A percentile compares a stretch with the other conserved stretches of the same genome.
Conservation (phyloP, 164 flowering plant genomes). For the Chloranthus sessilifolius region DNA sequence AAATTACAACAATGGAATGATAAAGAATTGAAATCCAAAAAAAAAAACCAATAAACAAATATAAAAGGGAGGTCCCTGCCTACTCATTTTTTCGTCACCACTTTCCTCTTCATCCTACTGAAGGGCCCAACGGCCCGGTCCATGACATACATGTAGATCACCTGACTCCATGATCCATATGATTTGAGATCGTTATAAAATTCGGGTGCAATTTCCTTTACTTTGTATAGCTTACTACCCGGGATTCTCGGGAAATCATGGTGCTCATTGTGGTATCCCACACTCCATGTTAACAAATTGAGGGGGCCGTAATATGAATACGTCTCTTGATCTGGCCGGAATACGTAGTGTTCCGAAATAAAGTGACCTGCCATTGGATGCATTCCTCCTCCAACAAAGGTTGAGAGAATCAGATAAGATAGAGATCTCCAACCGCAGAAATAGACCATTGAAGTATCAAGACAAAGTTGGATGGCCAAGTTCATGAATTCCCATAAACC, state of each 20-base stretch:
- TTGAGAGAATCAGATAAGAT: slow-evolving; percentile 76
- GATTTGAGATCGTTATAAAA: slow-evolving; percentile 59
- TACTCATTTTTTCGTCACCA: slow-evolving; percentile 47
- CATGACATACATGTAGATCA: slow-evolving; percentile 87
- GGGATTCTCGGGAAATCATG: slow-evolving; percentile 97
- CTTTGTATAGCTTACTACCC: slow-evolving; percentile 84
- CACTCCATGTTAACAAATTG: slow-evolving; percentile 86
- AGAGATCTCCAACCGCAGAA: slow-evolving; percentile 80
- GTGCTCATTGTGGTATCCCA: slow-evolving; percentile 97
- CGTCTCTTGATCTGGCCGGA: slow-evolving; percentile 83
- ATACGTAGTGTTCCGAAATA: slow-evolving; percentile 90
- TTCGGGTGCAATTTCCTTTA: slow-evolving; percentile 93
- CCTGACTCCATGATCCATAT: slow-evolving; percentile 92
- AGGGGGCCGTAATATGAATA: slow-evolving; percentile 94
- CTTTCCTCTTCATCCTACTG: slow-evolving; percentile 89
- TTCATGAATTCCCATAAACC: slow-evolving; percentile 90
- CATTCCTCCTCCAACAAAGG: slow-evolving; percentile 97
- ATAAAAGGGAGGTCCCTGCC: slow-evolving; percentile 9
- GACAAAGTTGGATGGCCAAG: slow-evolving; percentile 50
- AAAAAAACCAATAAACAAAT: neutral
- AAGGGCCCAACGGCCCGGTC: slow-evolving; percentile 79
- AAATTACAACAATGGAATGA: too few relatives aligned
- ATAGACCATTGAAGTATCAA: slow-evolving; percentile 59
- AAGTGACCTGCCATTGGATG: slow-evolving; percentile 99
- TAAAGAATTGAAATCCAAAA: neutral